Conservation (phyloP, 176 grass and related monocot genomes). For the Triticum turgidum region DNA sequence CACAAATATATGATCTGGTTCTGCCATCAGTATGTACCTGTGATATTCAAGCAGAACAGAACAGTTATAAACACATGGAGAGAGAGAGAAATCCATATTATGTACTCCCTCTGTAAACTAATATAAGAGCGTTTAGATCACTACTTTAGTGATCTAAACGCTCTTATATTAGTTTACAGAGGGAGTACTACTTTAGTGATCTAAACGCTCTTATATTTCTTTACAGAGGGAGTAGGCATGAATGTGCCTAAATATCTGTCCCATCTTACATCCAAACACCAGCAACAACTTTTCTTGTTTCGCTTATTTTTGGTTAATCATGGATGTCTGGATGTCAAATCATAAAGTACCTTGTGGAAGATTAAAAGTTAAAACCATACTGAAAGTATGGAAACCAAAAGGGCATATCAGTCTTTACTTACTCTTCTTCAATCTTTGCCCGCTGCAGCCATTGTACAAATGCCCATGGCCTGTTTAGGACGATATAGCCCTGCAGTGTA, state of each 20-base stretch:
- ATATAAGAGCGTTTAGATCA: too few species aligned
- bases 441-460: conserved; percentile 98
- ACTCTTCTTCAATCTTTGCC: conserved; percentile 90
- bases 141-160: too few species aligned
- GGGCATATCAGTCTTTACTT: background rate
- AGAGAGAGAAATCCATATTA: background rate
- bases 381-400: background rate
- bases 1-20: conserved; percentile 93
- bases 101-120: background rate
- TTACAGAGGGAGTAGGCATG: background rate
- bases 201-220: too few species aligned
- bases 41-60: conserved; percentile 21
- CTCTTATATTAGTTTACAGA: too few species aligned
- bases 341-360: background rate
- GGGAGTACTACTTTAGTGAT: background rate
- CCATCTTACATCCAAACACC: background rate
- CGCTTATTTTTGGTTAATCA: conserved; percentile 10
- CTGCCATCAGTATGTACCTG: conserved; percentile 99
- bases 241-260: conserved; percentile 8
- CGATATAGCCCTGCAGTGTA: conserved; percentile 87
- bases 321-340: background rate
- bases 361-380: background rate
- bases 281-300: background rate
- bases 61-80: background rate
- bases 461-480: conserved; percentile 94